Evolutionary conservation across 805 yeast genomes (phyloP), one percentile per base, ranked within the genome.

Genomic region (Grigorovia yakushimaensis): DNA sequence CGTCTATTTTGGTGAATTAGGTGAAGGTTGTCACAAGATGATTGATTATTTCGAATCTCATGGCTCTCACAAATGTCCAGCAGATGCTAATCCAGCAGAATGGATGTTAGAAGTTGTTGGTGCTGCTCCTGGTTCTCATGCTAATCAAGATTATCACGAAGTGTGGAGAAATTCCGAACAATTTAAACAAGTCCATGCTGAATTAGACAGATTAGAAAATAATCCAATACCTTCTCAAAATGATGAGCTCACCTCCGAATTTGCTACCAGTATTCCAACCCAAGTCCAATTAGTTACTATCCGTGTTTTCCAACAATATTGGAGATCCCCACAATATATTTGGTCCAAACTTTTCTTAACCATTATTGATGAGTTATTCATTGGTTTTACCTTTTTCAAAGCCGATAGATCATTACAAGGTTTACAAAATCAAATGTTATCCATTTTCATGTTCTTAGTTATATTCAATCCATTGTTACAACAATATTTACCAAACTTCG

Each of bases 81-180:
- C 72, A 6, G 72, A 72, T 40, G 88, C 87, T 5, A 84, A 84
- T 53, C 93, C 93, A 24, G 91, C 89, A n/a, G 95, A 87, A 69
- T 88, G 95, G 93, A 88, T 88, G 95, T 72, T 88, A 66, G 85
- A 84, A 52, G 84, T 82, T 53, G 83, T 83, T 57, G 88, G 89
- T 59, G 88, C 88, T 47, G 88, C 88, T 37, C 88, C 88, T 6
- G 88, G 88, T 47, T 77, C 86, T 35, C 82, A 79, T 54, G 84
- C 88, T 18, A 72, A 72, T 44, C 84, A 80, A 65, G 85, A 84
- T 64, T 84, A 82, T 58, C 73, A 78, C 58, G 82, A 84, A 58
- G 87, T 83, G 43, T 86, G 96, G 96, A 66, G 75, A 62, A 72
- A 74, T 42, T 85, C 95, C 38, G 66, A 66, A 1, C 88, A 87